phyloP scores from a whole-genome alignment of 73 alveolate species.

The Effrenium voratum region DNA sequence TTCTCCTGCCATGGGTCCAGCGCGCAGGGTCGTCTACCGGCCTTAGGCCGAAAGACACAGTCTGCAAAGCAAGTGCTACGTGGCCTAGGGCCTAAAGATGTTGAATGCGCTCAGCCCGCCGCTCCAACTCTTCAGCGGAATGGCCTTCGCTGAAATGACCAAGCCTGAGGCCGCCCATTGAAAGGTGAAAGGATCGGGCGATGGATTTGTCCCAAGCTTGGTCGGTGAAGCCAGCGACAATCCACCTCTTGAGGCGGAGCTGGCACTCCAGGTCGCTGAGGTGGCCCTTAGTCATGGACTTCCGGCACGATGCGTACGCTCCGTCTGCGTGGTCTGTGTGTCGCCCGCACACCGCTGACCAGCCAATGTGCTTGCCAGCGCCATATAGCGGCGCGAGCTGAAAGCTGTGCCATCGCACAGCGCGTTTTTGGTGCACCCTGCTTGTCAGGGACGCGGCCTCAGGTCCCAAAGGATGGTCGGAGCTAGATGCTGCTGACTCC shows the following conservation, averaged over 20 bases:
- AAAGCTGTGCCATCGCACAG: conserved; percentile 7
- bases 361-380: neutral
- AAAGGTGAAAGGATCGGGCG: neutral
- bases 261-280: conserved; percentile 7
- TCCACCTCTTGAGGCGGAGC: conserved; percentile 50
- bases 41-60: too few relatives aligned
- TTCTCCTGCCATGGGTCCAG: too few relatives aligned
- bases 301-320: neutral
- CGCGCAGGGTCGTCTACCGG: too few relatives aligned
- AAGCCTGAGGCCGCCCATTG: conserved; percentile 23
- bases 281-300: neutral
- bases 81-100: too few relatives aligned
- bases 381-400: neutral
- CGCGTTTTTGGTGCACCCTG: too few relatives aligned
- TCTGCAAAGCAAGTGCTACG: too few relatives aligned
- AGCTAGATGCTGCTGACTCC: too few relatives aligned
- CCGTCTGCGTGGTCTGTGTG: neutral
- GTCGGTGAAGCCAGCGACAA: conserved; percentile 34
- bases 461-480: too few relatives aligned
- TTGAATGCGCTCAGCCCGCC: too few relatives aligned
- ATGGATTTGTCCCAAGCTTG: neutral
- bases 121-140: too few relatives aligned
- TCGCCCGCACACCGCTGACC: neutral
- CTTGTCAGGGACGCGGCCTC: too few relatives aligned
- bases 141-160: too few relatives aligned